Evolutionary conservation across 2,329 filamentous ascomycete species (phyloP).

Genomic region (Fusarium kyushuense): DNA sequence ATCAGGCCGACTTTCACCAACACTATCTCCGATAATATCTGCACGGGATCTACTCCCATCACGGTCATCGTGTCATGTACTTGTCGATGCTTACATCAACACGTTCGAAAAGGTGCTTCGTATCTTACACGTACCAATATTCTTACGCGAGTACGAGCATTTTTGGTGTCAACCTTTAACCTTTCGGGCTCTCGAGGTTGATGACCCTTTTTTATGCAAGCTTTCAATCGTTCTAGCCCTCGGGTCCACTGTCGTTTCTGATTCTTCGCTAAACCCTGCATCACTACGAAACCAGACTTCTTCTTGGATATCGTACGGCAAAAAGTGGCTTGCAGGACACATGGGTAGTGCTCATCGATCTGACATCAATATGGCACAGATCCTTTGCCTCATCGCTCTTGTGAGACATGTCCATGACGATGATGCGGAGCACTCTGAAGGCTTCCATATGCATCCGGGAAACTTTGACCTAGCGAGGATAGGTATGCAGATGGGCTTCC

Average conservation of each 20-base stretch:
- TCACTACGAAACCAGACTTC: neutral
- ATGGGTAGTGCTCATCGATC: neutral
- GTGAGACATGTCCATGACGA: neutral
- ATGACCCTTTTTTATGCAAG: neutral
- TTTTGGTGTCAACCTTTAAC: neutral
- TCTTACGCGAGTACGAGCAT: neutral
- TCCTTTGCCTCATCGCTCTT: neutral
- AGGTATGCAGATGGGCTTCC: conserved; percentile 2
- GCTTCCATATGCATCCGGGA: neutral
- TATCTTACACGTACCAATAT: neutral
- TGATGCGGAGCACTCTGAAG: neutral
- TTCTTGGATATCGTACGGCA: neutral
- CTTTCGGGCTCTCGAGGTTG: neutral
- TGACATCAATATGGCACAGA: neutral
- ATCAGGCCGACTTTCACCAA: neutral
- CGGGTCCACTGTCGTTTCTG: neutral
- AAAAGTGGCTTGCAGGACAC: neutral
- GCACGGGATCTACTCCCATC: neutral
- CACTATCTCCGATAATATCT: neutral
- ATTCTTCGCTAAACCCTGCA: neutral
- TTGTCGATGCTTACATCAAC: conserved; percentile 4
- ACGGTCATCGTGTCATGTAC: neutral
- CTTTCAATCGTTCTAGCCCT: neutral
- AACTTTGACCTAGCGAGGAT: neutral
- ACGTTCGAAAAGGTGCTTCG: conserved; percentile 1